Conservation (phyloP, 768 basidiomycete genomes). For the Boletus vinaceobasis region DNA sequence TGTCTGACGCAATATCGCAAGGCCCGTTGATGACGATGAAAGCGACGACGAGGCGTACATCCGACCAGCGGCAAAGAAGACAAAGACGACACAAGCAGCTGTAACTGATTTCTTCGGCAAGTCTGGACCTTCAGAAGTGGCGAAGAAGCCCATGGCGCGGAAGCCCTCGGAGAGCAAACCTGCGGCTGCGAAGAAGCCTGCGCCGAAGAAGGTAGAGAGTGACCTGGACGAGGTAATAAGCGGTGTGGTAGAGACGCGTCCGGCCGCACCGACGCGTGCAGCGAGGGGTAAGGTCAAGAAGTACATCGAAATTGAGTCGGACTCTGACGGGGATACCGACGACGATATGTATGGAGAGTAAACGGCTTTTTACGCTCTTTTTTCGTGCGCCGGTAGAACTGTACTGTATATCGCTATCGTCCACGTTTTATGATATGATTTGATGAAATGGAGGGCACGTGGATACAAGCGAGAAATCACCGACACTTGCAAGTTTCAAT, state of each 20-base stretch:
- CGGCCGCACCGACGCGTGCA: slow-evolving; percentile 45
- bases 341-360: slow-evolving; percentile 46
- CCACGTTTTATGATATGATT: neutral
- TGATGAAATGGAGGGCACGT: slow-evolving; percentile 10
- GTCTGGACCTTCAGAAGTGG: slow-evolving; percentile 31
- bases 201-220: slow-evolving; percentile 37
- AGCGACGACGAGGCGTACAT: slow-evolving; percentile 42
- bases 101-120: slow-evolving; percentile 65
- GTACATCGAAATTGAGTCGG: slow-evolving; percentile 58
- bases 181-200: slow-evolving; percentile 52
- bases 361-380: neutral
- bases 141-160: slow-evolving; percentile 40
- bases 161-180: slow-evolving; percentile 60
- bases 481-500: neutral
- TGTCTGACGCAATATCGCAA: slow-evolving; percentile 18
- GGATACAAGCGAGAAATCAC: slow-evolving; percentile 13
- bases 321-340: slow-evolving; percentile 40
- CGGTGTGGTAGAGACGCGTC: slow-evolving; percentile 41
- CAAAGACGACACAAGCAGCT: slow-evolving; percentile 37
- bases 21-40: slow-evolving; percentile 33
- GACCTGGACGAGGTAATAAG: slow-evolving; percentile 46
- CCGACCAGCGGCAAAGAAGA: slow-evolving; percentile 56
- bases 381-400: neutral
- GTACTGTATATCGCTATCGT: neutral
- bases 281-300: slow-evolving; percentile 51